Evolutionary conservation across 208 protist genomes (phyloP).

Genomic region (Wallacemonas sp.): DNA sequence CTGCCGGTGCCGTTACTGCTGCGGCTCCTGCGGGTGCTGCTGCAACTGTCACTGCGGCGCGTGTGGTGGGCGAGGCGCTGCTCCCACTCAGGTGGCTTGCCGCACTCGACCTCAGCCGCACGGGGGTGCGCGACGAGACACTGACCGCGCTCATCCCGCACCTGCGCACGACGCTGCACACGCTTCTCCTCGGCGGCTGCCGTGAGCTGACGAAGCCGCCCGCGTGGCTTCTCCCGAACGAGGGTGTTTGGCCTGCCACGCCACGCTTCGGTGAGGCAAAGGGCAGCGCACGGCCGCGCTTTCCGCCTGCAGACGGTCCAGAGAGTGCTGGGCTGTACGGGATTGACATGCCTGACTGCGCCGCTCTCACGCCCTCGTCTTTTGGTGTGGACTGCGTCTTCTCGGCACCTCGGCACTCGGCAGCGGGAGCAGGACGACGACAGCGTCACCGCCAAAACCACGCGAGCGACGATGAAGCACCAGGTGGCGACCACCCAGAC

Average conservation of each 20-base stretch:
- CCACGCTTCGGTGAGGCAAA: too few relatives aligned
- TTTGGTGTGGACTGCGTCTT: slow-evolving; percentile 6
- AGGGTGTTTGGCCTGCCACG: too few relatives aligned
- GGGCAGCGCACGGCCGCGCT: background rate
- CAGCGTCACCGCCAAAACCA: too few relatives aligned
- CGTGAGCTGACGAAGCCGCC: slow-evolving; percentile 27
- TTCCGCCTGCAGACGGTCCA: background rate
- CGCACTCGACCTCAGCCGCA: slow-evolving; percentile 38
- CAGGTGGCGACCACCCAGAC: too few relatives aligned
- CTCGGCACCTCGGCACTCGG: background rate
- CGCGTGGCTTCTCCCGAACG: slow-evolving; percentile 6
- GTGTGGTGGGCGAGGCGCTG: slow-evolving; percentile 26
- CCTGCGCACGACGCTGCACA: slow-evolving; percentile 22
- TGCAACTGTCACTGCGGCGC: slow-evolving; percentile 11
- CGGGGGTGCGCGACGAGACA: slow-evolving; percentile 28
- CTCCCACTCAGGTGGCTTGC: slow-evolving; percentile 29
- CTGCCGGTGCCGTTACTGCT: background rate
- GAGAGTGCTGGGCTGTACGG: slow-evolving; percentile 1
- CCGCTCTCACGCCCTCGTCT: background rate
- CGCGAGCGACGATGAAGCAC: too few relatives aligned
- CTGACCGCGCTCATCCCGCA: slow-evolving; percentile 24
- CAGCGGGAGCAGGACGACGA: too few relatives aligned
- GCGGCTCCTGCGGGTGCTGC: slow-evolving; percentile 14
- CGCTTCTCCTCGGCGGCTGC: slow-evolving; percentile 40
- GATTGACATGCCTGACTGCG: slow-evolving; percentile 24